Conservation (phyloP, 2,329 filamentous ascomycete genomes). For the Bipolaris sorokiniana region DNA sequence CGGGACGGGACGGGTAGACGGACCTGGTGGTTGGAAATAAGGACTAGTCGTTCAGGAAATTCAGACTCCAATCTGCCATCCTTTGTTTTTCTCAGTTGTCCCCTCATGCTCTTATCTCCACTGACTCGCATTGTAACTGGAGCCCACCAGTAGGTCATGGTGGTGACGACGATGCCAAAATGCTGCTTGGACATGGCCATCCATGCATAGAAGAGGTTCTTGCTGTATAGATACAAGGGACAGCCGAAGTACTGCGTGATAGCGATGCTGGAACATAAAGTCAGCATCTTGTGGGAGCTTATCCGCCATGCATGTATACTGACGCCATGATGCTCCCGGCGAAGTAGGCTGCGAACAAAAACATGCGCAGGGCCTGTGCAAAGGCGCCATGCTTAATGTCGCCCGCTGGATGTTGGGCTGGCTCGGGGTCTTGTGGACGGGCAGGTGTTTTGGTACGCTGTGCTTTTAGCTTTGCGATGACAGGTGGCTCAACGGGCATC, state of each 20-base stretch:
- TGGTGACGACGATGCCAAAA: constrained; percentile 76
- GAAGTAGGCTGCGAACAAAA: constrained; percentile 56
- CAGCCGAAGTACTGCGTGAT: constrained; percentile 73
- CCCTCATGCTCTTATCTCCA: constrained; percentile 78
- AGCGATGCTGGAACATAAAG: constrained; percentile 52
- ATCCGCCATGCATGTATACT: constrained; percentile 25
- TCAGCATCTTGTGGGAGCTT: constrained; percentile 31
- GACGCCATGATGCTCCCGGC: constrained; percentile 51
- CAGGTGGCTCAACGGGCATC: constrained; percentile 34
- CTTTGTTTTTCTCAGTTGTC: constrained; percentile 70
- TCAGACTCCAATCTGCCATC: constrained; percentile 75
- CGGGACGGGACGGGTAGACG: background rate
- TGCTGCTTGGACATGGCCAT: constrained; percentile 86
- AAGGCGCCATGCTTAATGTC: constrained; percentile 52
- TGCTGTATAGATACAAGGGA: constrained; percentile 75
- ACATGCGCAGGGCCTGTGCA: constrained; percentile 53
- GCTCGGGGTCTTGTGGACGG: constrained; percentile 5
- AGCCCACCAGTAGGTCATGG: constrained; percentile 84
- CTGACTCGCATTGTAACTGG: constrained; percentile 80
- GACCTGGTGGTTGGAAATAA: constrained; percentile 84
- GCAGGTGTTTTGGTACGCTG: constrained; percentile 19
- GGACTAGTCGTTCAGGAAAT: constrained; percentile 79
- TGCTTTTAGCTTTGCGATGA: constrained; percentile 22
- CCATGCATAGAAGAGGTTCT: constrained; percentile 79
- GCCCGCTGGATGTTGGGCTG: constrained; percentile 42